Evolutionary conservation across 1,284 basidiomycete species (phyloP).

Genomic region (Polyporus tsugae): DNA sequence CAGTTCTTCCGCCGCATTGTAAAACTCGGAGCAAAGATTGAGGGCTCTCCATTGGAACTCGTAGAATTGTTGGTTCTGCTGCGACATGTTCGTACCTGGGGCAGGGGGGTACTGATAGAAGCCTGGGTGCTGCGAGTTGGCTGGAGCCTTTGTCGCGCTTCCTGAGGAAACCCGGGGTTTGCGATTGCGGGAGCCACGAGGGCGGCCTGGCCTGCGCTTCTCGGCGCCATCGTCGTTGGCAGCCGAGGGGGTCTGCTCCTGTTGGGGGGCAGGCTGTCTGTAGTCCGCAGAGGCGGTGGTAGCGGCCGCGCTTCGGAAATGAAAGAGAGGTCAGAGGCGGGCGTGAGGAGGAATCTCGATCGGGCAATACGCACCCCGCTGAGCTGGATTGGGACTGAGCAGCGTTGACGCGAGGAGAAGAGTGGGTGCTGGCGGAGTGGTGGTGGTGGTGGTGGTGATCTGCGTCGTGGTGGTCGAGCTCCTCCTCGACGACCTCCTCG

Average conservation of each 20-base stretch:
- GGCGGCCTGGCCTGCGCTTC: slow-evolving; percentile 77
- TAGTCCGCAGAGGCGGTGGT: slow-evolving; percentile 32
- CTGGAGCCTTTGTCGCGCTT: slow-evolving; percentile 43
- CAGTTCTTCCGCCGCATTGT: slow-evolving; percentile 83
- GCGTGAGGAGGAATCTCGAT: slow-evolving; percentile 30
- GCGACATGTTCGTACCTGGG: slow-evolving; percentile 51
- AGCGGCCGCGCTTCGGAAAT: slow-evolving; percentile 32
- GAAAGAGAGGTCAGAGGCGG: slow-evolving; percentile 25
- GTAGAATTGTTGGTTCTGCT: slow-evolving; percentile 79
- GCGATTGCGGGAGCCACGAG: slow-evolving; percentile 78
- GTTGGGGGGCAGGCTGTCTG: slow-evolving; percentile 27
- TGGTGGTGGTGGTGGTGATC: slow-evolving; percentile 27
- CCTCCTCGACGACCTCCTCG: slow-evolving; percentile 73
- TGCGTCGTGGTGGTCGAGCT: slow-evolving; percentile 55
- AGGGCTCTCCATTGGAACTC: slow-evolving; percentile 86
- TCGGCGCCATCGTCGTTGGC: slow-evolving; percentile 44
- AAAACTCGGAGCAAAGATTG: slow-evolving; percentile 83
- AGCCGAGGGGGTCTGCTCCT: slow-evolving; percentile 27
- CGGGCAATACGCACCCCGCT: slow-evolving; percentile 43
- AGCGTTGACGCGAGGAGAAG: slow-evolving; percentile 40
- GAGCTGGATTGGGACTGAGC: slow-evolving; percentile 38
- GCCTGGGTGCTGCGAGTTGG: slow-evolving; percentile 53
- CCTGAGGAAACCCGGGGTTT: slow-evolving; percentile 51
- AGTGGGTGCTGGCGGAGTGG: slow-evolving; percentile 40
- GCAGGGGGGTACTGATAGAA: slow-evolving; percentile 47